Percentiles rank a stretch among this genome's conserved stretches.
Evolutionary conservation across 768 basidiomycete species (phyloP).

Genomic region (Rhodosporidiobolus sp.): DNA sequence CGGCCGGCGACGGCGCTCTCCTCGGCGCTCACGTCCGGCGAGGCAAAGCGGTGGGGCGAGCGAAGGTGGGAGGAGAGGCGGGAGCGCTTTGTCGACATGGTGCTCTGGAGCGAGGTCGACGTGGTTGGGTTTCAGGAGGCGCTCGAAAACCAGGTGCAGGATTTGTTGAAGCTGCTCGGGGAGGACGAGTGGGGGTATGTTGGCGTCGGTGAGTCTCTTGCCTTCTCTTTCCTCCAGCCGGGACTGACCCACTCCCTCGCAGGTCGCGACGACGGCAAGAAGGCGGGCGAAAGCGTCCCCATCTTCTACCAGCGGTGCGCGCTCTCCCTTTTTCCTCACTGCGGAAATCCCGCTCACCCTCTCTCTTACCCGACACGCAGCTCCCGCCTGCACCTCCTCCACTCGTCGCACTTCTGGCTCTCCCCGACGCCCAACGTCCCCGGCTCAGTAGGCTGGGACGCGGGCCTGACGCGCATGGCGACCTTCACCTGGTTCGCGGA

Average conservation of each 20-base stretch:
- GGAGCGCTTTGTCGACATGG: constrained; percentile 30
- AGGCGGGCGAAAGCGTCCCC: constrained; percentile 30
- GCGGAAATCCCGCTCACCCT: neutral
- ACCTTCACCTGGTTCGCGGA: constrained; percentile 42
- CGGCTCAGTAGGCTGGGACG: constrained; percentile 49
- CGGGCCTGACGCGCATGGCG: constrained; percentile 47
- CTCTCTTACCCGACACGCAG: neutral
- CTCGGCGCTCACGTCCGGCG: neutral
- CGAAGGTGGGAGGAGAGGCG: constrained; percentile 12
- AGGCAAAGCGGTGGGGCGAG: constrained; percentile 15
- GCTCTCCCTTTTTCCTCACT: neutral
- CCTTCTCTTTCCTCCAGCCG: neutral
- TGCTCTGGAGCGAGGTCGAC: constrained; percentile 35
- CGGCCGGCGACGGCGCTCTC: too few species aligned
- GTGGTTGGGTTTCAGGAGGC: constrained; percentile 41
- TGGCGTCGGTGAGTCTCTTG: constrained; percentile 29
- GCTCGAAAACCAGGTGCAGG: constrained; percentile 30
- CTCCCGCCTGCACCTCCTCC: constrained; percentile 39
- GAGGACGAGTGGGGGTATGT: constrained; percentile 17
- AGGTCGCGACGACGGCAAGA: constrained; percentile 24
- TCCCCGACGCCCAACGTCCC: constrained; percentile 46
- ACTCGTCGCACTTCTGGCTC: constrained; percentile 47
- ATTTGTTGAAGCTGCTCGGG: constrained; percentile 23
- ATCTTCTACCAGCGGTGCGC: constrained; percentile 38
- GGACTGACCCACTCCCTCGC: neutral